Conservation (phyloP, 441 rosid species). For the Erysimum cheiri region DNA sequence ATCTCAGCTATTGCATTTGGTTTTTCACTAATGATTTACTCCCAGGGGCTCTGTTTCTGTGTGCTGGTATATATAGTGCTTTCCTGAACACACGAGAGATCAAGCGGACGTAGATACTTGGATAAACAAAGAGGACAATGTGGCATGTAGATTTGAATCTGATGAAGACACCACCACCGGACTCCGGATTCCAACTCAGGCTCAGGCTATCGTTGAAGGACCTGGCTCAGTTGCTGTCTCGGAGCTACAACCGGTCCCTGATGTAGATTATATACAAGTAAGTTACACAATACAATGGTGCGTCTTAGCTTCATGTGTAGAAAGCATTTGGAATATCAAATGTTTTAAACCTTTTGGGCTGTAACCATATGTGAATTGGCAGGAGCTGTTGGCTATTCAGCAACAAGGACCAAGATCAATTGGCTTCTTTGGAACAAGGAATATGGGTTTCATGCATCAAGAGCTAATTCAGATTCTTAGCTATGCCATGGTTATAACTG, state of each 20-base stretch:
- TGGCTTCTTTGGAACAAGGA: conserved; percentile 89
- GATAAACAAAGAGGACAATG: conserved; percentile 54
- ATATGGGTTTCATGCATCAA: conserved; percentile 96
- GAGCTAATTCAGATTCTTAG: conserved; percentile 92
- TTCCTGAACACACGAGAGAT: conserved; percentile 59
- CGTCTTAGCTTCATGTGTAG: not conserved
- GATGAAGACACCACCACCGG: conserved; percentile 56
- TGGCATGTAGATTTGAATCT: conserved; percentile 49
- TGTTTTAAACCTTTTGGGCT: not conserved
- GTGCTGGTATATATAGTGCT: conserved; percentile 79
- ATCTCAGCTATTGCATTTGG: conserved; percentile 57
- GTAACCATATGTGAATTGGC: conserved; percentile 31
- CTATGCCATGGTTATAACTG: conserved; percentile 91
- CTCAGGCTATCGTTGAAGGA: conserved; percentile 74
- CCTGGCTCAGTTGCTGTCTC: conserved; percentile 60
- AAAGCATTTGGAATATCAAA: not conserved
- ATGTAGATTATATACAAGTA: conserved; percentile 90
- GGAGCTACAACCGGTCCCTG: conserved; percentile 70
- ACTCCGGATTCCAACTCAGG: conserved; percentile 67
- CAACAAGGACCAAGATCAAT: conserved; percentile 91
- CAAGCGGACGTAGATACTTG: conserved; percentile 51
- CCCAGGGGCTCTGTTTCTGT: conserved; percentile 82
- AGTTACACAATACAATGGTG: not conserved
- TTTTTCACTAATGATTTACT: conserved; percentile 88
- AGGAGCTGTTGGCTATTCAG: conserved; percentile 90